These are phyloP conservation scores for Fusarium sp. DNA, from an alignment of 2,329 filamentous ascomycete genomes.

Conservation along the genomic window DNA sequence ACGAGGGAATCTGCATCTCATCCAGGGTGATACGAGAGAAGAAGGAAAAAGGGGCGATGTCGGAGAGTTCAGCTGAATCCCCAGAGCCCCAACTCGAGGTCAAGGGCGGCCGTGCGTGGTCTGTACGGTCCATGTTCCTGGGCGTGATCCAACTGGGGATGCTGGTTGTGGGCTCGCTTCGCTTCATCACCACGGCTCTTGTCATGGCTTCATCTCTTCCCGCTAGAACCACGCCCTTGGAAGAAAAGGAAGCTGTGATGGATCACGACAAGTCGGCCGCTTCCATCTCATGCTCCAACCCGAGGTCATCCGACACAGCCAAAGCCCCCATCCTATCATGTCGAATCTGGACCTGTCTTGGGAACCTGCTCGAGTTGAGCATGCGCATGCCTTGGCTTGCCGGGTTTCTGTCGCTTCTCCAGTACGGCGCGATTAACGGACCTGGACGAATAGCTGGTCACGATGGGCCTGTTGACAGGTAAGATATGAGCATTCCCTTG, in stretches of 20 bases:
- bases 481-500: conserved; percentile 61
- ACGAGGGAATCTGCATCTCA: conserved; percentile 83
- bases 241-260: conserved; percentile 39
- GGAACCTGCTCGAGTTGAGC: conserved; percentile 78
- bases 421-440: conserved; percentile 78
- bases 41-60: conserved; percentile 34
- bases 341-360: conserved; percentile 79
- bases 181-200: conserved; percentile 73
- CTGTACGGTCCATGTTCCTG: conserved; percentile 65
- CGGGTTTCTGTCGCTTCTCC: conserved; percentile 79
- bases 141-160: conserved; percentile 66
- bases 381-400: conserved; percentile 91
- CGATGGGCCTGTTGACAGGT: conserved; percentile 90
- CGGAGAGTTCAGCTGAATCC: conserved; percentile 23
- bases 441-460: conserved; percentile 80
- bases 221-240: conserved; percentile 54
- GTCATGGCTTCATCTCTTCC: conserved; percentile 76
- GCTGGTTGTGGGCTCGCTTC: conserved; percentile 70
- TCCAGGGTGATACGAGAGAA: conserved; percentile 56
- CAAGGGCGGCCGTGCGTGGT: conserved; percentile 49
- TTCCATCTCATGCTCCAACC: conserved; percentile 16
- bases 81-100: conserved; percentile 17
- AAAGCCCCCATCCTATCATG: conserved; percentile 80
- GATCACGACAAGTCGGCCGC: conserved; percentile 37
- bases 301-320: conserved; percentile 29